These are phyloP conservation scores for Yamadazyma olivae DNA, from an alignment of 805 yeast genomes.

Conservation along the genomic window DNA sequence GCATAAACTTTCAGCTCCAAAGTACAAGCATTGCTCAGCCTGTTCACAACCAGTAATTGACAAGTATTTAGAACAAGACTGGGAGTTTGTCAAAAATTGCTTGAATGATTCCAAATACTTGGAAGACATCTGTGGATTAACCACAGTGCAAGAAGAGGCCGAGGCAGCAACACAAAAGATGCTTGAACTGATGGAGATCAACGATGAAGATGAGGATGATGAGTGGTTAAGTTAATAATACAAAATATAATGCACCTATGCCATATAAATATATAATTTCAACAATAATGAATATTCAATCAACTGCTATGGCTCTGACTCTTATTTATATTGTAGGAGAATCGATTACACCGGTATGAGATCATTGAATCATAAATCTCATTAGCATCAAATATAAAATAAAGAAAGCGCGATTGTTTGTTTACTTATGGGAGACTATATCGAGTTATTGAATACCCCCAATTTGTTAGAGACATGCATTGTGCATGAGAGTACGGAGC, in stretches of 20 bases:
- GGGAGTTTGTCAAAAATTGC: slow-evolving; percentile 80
- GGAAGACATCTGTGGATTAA: slow-evolving; percentile 77
- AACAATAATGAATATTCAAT: too few relatives aligned
- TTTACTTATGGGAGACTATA: slow-evolving; percentile 9
- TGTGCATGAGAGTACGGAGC: slow-evolving; percentile 3
- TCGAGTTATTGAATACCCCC: slow-evolving; percentile 15
- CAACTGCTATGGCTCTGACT: too few relatives aligned
- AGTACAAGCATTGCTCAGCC: slow-evolving; percentile 80
- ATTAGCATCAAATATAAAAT: neutral
- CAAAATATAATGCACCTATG: too few relatives aligned
- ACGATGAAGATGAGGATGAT: slow-evolving; percentile 10
- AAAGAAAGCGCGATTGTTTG: slow-evolving; percentile 5
- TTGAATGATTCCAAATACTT: slow-evolving; percentile 63
- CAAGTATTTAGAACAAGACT: slow-evolving; percentile 52
- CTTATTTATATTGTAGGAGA: too few relatives aligned
- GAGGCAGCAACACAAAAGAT: slow-evolving; percentile 41
- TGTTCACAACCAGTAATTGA: slow-evolving; percentile 65
- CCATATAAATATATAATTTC: too few relatives aligned
- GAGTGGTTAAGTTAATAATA: slow-evolving; percentile 5
- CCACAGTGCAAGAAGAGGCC: slow-evolving; percentile 67
- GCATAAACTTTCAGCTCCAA: slow-evolving; percentile 64
- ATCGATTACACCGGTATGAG: too few relatives aligned
- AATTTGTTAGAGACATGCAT: slow-evolving; percentile 10
- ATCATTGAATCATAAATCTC: too few relatives aligned
- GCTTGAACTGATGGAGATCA: slow-evolving; percentile 10